Base-by-base conservation (phyloP, 306 rosid genomes). In the Ziziphus jujuba region DNA sequence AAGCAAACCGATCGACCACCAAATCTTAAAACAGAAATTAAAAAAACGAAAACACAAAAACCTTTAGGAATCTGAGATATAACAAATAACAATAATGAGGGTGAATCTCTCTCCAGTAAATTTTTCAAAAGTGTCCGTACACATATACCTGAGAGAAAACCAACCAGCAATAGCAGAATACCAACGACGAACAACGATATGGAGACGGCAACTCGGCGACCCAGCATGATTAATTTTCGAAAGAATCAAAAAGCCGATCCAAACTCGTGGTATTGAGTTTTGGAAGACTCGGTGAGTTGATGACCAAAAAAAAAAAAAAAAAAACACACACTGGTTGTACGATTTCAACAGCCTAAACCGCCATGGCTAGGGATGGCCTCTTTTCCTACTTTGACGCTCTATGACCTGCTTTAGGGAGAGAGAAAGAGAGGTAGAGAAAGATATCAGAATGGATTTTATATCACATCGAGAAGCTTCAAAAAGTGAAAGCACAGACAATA, bases 121-220 rank as follows among this genome's bases (percentile, higher is more conserved):
- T n/a, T 21, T 50, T 28, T 53, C 59, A 49, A 35, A n/a, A 49
- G 59, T 3, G 15, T 60, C 47, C 59, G 74, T 62, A 67, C 36
- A 65, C 70, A 57, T 25, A 86, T 88, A 84, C 88, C 90, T 38
- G 71, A 8, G 12, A 69, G 61, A 78, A 69, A 11, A 40, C 67
- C 75, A 17, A 78, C 43, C 61, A 19, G 7, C 45, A 74, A 22
- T 34, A 53, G 7, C 9, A 74, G 56, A 8, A 9, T 40, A 7
- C 62, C 72, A 38, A 72, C 12, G 72, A 76, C 33, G 52, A 76
- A 19, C 34, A 74, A 38, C 43, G 77, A 24, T 0, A 69, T 10
- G 21, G 60, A 53, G 59, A 40, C 52, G 9, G 69, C 23, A 14
- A 28, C 59, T 65, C 69, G 64, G 45, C 50, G 59, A 61, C 49